phyloP scores from a whole-genome alignment of 176 grass and related monocot genomes.

The Paspalum vaginatum region DNA sequence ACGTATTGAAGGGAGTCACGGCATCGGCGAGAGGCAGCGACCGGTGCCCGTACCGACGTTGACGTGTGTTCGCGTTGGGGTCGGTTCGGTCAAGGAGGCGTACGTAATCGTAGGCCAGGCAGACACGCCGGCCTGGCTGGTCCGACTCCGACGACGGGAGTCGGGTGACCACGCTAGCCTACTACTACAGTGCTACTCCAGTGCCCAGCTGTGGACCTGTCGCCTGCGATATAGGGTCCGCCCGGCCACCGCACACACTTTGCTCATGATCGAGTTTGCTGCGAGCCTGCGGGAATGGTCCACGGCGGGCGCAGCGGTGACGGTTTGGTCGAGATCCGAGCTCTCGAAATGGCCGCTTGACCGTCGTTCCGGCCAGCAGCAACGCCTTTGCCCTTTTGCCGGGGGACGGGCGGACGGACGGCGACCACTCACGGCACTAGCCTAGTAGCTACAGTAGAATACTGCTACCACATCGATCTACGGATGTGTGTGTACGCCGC shows the following conservation, averaged over 20 bases:
- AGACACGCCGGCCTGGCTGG: neutral
- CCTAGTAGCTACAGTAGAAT: no score
- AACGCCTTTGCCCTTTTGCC: slow-evolving; percentile 19
- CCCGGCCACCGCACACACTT: slow-evolving; percentile 33
- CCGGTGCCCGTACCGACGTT: slow-evolving; percentile 15
- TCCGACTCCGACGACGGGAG: neutral
- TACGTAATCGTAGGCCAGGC: slow-evolving; percentile 6
- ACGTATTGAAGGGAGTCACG: slow-evolving; percentile 18
- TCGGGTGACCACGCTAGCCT: slow-evolving; percentile 9
- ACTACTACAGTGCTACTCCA: no score
- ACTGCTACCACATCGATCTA: no score
- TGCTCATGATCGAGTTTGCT: neutral
- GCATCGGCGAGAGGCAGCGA: slow-evolving; percentile 8
- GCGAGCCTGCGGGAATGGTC: neutral
- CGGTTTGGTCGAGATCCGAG: slow-evolving; percentile 50
- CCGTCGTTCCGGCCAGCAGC: neutral
- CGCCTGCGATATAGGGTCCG: neutral
- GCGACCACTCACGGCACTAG: neutral
- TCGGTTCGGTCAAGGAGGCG: neutral
- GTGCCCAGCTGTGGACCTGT: neutral
- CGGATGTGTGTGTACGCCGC: neutral
- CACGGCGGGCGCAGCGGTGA: neutral
- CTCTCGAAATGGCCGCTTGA: slow-evolving; percentile 53
- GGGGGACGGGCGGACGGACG: neutral
- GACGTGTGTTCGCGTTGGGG: neutral